Percentiles rank a stretch among this genome's conserved stretches.
Conservation (phyloP, 1,139 yeast genomes). For the Candida sojae region DNA sequence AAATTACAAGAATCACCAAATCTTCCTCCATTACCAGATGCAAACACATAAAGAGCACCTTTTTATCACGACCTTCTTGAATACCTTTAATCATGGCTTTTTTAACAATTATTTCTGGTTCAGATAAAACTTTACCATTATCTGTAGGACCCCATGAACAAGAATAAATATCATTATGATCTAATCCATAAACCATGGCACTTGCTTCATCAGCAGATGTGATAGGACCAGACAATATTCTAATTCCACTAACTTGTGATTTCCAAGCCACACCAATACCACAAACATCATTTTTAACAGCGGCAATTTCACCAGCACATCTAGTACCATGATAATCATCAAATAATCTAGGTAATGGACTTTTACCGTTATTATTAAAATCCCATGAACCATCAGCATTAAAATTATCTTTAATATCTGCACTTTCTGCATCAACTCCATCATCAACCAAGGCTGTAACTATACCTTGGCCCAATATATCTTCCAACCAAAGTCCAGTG, state of each 20-base stretch:
- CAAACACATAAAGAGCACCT: slow-evolving; percentile 93
- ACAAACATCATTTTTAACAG: slow-evolving; percentile 82
- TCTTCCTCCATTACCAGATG: slow-evolving; percentile 92
- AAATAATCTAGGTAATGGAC: slow-evolving; percentile 77
- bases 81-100: slow-evolving; percentile 84
- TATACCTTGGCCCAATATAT: slow-evolving; percentile 78
- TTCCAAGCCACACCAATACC: slow-evolving; percentile 94
- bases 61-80: slow-evolving; percentile 77
- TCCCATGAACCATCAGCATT: slow-evolving; percentile 85
- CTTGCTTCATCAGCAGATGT: slow-evolving; percentile 90
- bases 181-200: slow-evolving; percentile 77
- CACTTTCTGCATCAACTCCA: slow-evolving; percentile 81
- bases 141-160: slow-evolving; percentile 99
- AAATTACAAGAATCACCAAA: slow-evolving; percentile 89
- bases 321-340: slow-evolving; percentile 97
- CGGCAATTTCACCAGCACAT: slow-evolving; percentile 98
- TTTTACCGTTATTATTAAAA: slow-evolving; percentile 71
- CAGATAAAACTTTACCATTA: slow-evolving; percentile 84
- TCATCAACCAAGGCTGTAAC: slow-evolving; percentile 93
- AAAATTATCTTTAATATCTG: slow-evolving; percentile 72
- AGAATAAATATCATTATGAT: slow-evolving; percentile 86
- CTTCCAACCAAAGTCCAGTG: slow-evolving; percentile 80
- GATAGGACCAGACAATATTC: slow-evolving; percentile 80
- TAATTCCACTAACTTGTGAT: slow-evolving; percentile 84
- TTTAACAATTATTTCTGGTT: slow-evolving; percentile 75